Conservation (phyloP, 768 basidiomycete genomes). For the Collybia sordida region DNA sequence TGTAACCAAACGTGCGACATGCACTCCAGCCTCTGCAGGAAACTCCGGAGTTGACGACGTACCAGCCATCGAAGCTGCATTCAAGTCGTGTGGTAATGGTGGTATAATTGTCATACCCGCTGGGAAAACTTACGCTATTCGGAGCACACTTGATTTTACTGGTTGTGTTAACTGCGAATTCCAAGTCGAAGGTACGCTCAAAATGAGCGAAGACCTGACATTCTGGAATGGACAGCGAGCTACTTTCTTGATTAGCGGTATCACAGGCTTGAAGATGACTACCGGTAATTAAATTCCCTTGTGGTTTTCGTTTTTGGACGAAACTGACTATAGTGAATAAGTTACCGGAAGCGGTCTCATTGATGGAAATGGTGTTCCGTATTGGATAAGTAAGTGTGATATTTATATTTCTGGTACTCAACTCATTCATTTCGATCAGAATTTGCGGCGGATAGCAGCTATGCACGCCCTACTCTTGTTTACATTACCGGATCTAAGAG, state of each 20-base stretch:
- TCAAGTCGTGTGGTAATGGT: conserved; percentile 28
- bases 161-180: conserved; percentile 28
- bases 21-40: conserved; percentile 22
- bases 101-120: conserved; percentile 29
- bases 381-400: conserved; percentile 21
- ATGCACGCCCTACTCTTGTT: conserved; percentile 26
- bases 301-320: too few species aligned
- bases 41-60: conserved; percentile 26
- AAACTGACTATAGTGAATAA: conserved; percentile 10
- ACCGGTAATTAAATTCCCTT: too few species aligned
- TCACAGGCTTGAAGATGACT: conserved; percentile 19
- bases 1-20: conserved; percentile 25
- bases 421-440: conserved; percentile 7
- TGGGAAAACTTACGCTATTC: conserved; percentile 22
- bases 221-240: conserved; percentile 27
- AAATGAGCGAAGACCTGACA: conserved; percentile 22
- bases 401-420: not conserved
- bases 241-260: conserved; percentile 19
- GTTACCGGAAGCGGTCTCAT: conserved; percentile 26
- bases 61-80: conserved; percentile 26
- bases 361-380: conserved; percentile 30
- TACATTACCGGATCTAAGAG: conserved; percentile 25
- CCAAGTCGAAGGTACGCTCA: conserved; percentile 28
- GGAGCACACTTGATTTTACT: conserved; percentile 24
- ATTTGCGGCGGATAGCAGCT: conserved; percentile 25